Evolutionary conservation across 2,329 filamentous ascomycete species (phyloP).

Genomic region (Leptographium procerum): DNA sequence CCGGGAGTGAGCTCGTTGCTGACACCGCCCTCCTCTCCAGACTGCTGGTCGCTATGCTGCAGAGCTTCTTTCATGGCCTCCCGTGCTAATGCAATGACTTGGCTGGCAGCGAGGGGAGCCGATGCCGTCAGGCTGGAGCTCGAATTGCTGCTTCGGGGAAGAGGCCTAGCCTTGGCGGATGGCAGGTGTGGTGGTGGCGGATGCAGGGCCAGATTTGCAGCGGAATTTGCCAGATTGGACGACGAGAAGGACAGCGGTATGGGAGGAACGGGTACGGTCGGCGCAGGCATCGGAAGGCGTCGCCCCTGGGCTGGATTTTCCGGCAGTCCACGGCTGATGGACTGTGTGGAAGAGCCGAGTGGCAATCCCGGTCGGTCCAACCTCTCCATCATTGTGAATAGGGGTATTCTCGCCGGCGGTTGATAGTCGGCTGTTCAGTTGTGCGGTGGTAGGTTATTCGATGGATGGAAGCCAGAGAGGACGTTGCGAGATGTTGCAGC

Average conservation of each 20-base stretch:
- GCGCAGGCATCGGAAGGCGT: constrained; percentile 17
- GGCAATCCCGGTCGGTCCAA: constrained; percentile 9
- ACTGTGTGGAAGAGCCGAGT: constrained; percentile 7
- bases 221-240: constrained; percentile 1
- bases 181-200: constrained; percentile 22
- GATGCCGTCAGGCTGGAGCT: constrained; percentile 32
- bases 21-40: constrained; percentile 46
- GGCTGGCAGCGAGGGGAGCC: constrained; percentile 44
- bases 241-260: constrained; percentile 11
- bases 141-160: background rate
- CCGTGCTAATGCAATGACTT: constrained; percentile 54
- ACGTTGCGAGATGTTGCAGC: background rate
- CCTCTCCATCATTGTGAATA: background rate
- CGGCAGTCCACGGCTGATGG: constrained; percentile 19
- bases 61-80: constrained; percentile 58
- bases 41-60: constrained; percentile 53
- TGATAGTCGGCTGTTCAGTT: background rate
- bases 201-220: constrained; percentile 24
- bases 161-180: constrained; percentile 10
- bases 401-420: background rate
- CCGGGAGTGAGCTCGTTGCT: constrained; percentile 55
- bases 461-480: too few relatives aligned
- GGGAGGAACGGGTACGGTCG: constrained; percentile 13
- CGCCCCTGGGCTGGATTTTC: constrained; percentile 25
- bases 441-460: too few relatives aligned